These are phyloP conservation scores for Hypomontagnella monticulosa DNA, from an alignment of 495 filamentous ascomycete species.

Conservation along the genomic window DNA sequence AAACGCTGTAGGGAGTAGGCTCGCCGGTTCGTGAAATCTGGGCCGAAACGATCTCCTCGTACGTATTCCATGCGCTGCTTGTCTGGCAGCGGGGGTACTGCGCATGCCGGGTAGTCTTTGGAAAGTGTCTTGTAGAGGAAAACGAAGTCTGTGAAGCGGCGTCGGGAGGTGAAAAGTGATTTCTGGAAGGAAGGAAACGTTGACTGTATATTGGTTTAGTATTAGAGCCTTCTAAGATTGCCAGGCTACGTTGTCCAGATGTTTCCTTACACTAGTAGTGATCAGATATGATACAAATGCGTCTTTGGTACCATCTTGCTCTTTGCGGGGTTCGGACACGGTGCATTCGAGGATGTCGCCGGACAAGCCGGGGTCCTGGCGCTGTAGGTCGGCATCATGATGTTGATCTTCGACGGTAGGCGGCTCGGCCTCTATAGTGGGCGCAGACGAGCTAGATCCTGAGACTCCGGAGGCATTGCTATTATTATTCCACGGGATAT, in stretches of 20 bases:
- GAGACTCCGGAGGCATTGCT: conserved; percentile 35
- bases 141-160: conserved; percentile 96
- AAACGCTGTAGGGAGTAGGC: conserved; percentile 94
- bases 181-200: conserved; percentile 93
- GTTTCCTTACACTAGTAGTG: conserved; percentile 78
- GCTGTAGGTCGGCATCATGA: conserved; percentile 43
- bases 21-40: conserved; percentile 90
- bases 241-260: background rate
- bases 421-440: conserved; percentile 43
- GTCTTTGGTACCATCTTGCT: conserved; percentile 97
- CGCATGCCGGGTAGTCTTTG: conserved; percentile 87
- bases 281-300: conserved; percentile 95
- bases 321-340: conserved; percentile 85
- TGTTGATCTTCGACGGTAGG: conserved; percentile 41
- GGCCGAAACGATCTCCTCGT: conserved; percentile 90
- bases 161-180: conserved; percentile 75
- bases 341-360: conserved; percentile 84
- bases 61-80: conserved; percentile 99
- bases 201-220: conserved; percentile 65
- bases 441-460: conserved; percentile 34
- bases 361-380: conserved; percentile 72
- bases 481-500: conserved; percentile 59
- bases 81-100: conserved; percentile 93
- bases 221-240: background rate
- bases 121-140: conserved; percentile 92